Evolutionary conservation across 805 yeast genomes (phyloP).

Genomic region (Candida silvatica): DNA sequence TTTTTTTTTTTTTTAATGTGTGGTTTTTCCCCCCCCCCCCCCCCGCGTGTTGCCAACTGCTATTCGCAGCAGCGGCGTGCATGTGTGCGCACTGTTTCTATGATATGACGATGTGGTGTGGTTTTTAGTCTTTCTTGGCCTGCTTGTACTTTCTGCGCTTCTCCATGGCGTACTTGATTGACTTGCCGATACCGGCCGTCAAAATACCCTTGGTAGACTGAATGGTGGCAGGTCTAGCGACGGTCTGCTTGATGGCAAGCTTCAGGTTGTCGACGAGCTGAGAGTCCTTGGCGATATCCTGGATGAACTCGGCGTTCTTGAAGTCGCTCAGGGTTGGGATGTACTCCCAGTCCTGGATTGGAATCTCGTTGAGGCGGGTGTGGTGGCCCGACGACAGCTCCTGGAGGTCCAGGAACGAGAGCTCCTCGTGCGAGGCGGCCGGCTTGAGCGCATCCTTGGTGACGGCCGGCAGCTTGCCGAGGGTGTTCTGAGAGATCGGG

Average conservation of each 20-base stretch:
- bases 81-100: not conserved
- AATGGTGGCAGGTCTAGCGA: conserved; percentile 56
- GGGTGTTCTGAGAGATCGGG: conserved; percentile 18
- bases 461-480: conserved; percentile 7
- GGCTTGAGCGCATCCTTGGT: conserved; percentile 7
- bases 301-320: conserved; percentile 26
- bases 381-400: conserved; percentile 5
- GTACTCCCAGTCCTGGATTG: conserved; percentile 26
- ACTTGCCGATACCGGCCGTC: conserved; percentile 76
- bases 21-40: not conserved
- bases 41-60: not conserved
- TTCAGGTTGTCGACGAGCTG: conserved; percentile 26
- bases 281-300: conserved; percentile 33
- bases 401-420: conserved; percentile 21
- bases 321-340: conserved; percentile 16
- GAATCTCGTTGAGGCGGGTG: conserved; percentile 16
- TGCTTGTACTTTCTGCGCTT: conserved; percentile 37
- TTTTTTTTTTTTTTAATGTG: not conserved
- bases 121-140: conserved; percentile 1
- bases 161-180: conserved; percentile 67
- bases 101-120: not conserved
- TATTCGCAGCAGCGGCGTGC: no score
- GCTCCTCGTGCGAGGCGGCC: conserved; percentile 8
- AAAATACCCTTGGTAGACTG: conserved; percentile 80
- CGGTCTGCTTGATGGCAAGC: conserved; percentile 42